Evolutionary conservation across 495 filamentous ascomycete species (phyloP).

Genomic region (Podospora conica): DNA sequence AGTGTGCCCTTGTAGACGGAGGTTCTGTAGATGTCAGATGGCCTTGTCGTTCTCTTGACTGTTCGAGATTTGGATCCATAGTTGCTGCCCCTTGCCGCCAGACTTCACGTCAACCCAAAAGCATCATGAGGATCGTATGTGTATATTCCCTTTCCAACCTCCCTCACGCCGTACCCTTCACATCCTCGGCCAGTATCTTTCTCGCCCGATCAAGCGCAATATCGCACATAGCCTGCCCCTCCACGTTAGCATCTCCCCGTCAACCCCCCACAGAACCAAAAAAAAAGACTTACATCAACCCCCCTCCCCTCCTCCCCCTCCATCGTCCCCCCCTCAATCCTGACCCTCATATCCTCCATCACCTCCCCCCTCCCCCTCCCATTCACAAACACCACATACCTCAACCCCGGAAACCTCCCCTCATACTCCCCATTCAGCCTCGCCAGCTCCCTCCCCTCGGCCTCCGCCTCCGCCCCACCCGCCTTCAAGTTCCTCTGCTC

Average conservation of each 20-base stretch:
- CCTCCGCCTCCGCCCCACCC: conserved; percentile 41
- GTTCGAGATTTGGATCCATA: too few relatives aligned
- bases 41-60: too few relatives aligned
- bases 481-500: conserved; percentile 73
- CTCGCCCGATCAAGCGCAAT: conserved; percentile 41
- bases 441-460: conserved; percentile 60
- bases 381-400: conserved; percentile 93
- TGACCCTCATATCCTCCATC: conserved; percentile 75
- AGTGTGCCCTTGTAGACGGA: neutral
- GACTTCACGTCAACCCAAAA: too few relatives aligned
- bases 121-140: neutral
- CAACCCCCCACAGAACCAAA: neutral
- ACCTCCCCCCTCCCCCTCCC: conserved; percentile 65
- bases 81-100: too few relatives aligned
- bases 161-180: neutral
- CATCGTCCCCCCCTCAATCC: conserved; percentile 61
- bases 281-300: conserved; percentile 56
- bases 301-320: conserved; percentile 70
- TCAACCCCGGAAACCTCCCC: conserved; percentile 68
- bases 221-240: conserved; percentile 45
- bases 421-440: conserved; percentile 80
- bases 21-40: neutral
- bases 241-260: neutral
- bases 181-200: conserved; percentile 27
- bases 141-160: neutral